Conservation (phyloP, 2,329 filamentous ascomycete species). For the Microdochium trichocladiopsis region DNA sequence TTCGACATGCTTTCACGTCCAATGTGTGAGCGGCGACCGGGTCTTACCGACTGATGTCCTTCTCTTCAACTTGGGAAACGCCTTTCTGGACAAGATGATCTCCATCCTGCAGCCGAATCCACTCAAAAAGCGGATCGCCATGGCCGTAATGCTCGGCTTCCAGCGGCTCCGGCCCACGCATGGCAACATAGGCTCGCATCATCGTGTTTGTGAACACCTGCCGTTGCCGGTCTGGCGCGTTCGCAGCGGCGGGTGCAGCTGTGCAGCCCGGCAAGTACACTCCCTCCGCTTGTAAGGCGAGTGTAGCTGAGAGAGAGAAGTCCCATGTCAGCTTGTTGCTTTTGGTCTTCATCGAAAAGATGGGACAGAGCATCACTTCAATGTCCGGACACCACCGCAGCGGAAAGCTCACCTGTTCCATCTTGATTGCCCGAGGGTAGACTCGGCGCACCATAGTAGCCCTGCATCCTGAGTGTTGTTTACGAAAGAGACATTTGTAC, state of each 20-base stretch:
- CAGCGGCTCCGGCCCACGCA: constrained; percentile 15
- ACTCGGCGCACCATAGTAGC: too few relatives aligned
- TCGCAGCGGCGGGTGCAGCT: not conserved
- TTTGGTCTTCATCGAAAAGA: too few relatives aligned
- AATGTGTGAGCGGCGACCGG: not conserved
- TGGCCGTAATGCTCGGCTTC: not conserved
- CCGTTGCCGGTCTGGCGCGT: constrained; percentile 1
- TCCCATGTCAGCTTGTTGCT: too few relatives aligned
- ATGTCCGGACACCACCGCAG: too few relatives aligned
- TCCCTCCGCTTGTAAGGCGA: not conserved
- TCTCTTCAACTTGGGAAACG: not conserved
- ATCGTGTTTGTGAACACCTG: constrained; percentile 14
- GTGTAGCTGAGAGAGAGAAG: too few relatives aligned
- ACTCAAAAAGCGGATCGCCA: constrained; percentile 15
- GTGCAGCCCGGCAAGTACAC: not conserved
- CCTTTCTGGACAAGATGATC: constrained; percentile 1
- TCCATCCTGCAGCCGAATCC: constrained; percentile 10
- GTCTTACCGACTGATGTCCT: constrained; percentile 1
- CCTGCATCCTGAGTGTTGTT: too few relatives aligned
- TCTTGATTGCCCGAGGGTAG: too few relatives aligned
- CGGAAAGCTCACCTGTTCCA: too few relatives aligned
- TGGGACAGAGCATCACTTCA: too few relatives aligned
- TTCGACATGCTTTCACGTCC: too few relatives aligned
- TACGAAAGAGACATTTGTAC: too few relatives aligned
- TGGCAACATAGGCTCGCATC: constrained; percentile 15